These are phyloP conservation scores for Fusarium multiceps DNA, from an alignment of 2,329 filamentous ascomycete species.

Conservation along the genomic window DNA sequence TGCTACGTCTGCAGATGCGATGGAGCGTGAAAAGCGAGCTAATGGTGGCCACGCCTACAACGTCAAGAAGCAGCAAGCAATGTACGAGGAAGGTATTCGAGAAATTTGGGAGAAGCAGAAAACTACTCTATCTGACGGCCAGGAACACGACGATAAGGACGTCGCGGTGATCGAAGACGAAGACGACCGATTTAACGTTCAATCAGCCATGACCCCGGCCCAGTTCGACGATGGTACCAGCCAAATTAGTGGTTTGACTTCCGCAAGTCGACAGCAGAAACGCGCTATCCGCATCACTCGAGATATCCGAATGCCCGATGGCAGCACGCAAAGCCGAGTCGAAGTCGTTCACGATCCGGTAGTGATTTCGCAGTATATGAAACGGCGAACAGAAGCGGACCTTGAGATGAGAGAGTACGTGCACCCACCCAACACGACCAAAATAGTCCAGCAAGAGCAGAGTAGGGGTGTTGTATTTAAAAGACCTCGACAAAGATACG, in stretches of 20 bases:
- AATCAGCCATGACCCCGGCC: slow-evolving; percentile 75
- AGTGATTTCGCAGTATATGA: slow-evolving; percentile 90
- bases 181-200: slow-evolving; percentile 76
- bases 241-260: slow-evolving; percentile 76
- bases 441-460: neutral
- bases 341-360: slow-evolving; percentile 81
- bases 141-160: slow-evolving; percentile 74
- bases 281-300: slow-evolving; percentile 81
- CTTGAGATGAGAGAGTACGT: slow-evolving; percentile 79
- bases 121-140: slow-evolving; percentile 76
- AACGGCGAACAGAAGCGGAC: slow-evolving; percentile 77
- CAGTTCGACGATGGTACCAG: slow-evolving; percentile 81
- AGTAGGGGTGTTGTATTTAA: slow-evolving; percentile 14
- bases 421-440: slow-evolving; percentile 31
- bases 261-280: slow-evolving; percentile 72
- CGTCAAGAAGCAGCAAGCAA: slow-evolving; percentile 90
- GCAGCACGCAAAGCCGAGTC: slow-evolving; percentile 70
- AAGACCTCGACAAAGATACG: slow-evolving; percentile 32
- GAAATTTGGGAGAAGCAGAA: slow-evolving; percentile 94
- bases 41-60: slow-evolving; percentile 98
- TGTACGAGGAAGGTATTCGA: slow-evolving; percentile 90
- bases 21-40: slow-evolving; percentile 86
- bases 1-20: slow-evolving; percentile 81
- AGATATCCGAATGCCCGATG: slow-evolving; percentile 58
- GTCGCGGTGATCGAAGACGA: slow-evolving; percentile 69